These are phyloP conservation scores for Sclerotinia sclerotiorum DNA, from an alignment of 2,329 filamentous ascomycete genomes.

Conservation along the genomic window DNA sequence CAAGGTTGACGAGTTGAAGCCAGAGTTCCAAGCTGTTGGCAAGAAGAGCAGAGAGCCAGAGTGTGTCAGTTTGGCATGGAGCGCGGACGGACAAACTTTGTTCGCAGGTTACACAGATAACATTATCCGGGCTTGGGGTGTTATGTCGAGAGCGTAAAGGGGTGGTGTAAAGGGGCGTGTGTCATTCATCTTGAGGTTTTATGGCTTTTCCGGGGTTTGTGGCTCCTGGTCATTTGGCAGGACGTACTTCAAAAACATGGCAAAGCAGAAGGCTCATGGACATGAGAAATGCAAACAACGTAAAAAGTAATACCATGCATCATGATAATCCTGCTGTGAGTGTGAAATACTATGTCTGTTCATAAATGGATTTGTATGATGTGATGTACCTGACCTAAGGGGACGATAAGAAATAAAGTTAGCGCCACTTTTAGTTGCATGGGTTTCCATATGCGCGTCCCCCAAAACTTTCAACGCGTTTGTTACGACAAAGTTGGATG, in stretches of 20 bases:
- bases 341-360: background rate
- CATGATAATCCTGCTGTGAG: constrained; percentile 13
- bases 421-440: background rate
- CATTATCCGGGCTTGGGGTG: constrained; percentile 96
- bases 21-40: constrained; percentile 90
- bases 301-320: constrained; percentile 22
- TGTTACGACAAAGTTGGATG: background rate
- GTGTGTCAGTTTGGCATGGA: constrained; percentile 97
- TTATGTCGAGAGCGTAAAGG: constrained; percentile 85
- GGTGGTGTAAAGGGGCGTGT: constrained; percentile 35
- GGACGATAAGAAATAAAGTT: background rate
- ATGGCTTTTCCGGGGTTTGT: constrained; percentile 39
- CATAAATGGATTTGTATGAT: background rate
- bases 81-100: constrained; percentile 96
- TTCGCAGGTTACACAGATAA: constrained; percentile 99
- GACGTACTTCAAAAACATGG: constrained; percentile 40
- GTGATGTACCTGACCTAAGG: background rate
- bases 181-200: constrained; percentile 38
- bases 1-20: constrained; percentile 99
- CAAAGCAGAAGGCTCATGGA: constrained; percentile 38
- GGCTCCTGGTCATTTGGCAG: constrained; percentile 38
- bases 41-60: constrained; percentile 99
- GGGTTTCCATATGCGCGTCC: constrained; percentile 9
- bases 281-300: constrained; percentile 34
- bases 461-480: constrained; percentile 5